These are phyloP conservation scores for Russula lepida DNA, from an alignment of 768 basidiomycete species.

Conservation along the genomic window DNA sequence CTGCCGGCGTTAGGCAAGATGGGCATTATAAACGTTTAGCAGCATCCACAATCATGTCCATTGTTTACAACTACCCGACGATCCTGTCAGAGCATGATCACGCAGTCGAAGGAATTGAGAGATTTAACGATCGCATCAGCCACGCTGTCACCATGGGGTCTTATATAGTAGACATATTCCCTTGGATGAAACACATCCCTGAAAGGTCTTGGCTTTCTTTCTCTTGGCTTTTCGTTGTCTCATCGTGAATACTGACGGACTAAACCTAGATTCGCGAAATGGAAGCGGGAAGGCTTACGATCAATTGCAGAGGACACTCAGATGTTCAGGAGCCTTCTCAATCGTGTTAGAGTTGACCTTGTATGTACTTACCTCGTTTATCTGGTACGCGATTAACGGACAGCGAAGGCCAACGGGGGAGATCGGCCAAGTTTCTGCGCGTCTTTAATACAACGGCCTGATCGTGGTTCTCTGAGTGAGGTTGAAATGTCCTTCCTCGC, in stretches of 20 bases:
- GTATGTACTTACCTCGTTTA: neutral
- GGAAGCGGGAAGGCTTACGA: slow-evolving; percentile 22
- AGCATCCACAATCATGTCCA: slow-evolving; percentile 25
- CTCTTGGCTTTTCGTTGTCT: neutral
- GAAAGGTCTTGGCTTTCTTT: neutral
- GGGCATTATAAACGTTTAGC: slow-evolving; percentile 25
- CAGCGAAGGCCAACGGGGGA: neutral
- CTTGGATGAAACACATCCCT: slow-evolving; percentile 10
- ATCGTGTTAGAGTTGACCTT: slow-evolving; percentile 13
- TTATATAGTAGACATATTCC: neutral
- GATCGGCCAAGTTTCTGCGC: neutral
- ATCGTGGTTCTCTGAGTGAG: neutral
- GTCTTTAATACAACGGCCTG: neutral
- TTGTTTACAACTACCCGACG: slow-evolving; percentile 21
- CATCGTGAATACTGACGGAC: neutral
- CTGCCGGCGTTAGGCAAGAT: slow-evolving; percentile 24
- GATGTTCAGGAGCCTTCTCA: slow-evolving; percentile 17
- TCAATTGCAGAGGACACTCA: neutral
- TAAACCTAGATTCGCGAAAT: slow-evolving; percentile 18
- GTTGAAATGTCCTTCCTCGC: neutral
- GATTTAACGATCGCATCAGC: neutral
- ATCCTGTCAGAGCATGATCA: neutral
- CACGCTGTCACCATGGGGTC: neutral
- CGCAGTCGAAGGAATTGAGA: neutral
- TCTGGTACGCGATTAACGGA: neutral